Evolutionary conservation across 805 yeast genomes (phyloP), one percentile per base, ranked within the genome.

Genomic region (Candida railenensis): DNA sequence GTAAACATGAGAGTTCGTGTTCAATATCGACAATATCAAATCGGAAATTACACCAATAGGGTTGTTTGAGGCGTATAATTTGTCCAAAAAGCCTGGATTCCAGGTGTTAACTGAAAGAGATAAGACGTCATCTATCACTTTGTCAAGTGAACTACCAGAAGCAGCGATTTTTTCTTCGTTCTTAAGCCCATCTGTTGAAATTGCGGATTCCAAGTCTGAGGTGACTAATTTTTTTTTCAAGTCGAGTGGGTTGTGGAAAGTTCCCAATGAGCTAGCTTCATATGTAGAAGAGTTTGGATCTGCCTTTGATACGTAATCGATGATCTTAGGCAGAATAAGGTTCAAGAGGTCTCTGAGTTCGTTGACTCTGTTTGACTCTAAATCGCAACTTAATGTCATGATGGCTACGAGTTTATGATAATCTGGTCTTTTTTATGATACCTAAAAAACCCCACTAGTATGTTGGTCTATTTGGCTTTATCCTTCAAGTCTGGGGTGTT

Each of bases 1-100:
- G 58, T 78, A 88, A 1, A 89, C 96, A 60, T 88, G 96, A 1
- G 91, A 82, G 63, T 89, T 89, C 2, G 96, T 89, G 66, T 89
- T 88, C 46, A 88, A 68, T 8, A 84, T 66, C 28, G 89, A 80
- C 44, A 88, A 67, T 3, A 88, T 61, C 43, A 88, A 48, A 60
- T 88, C 96, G 2, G 88, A 74, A 4, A 88, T 74, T 4, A 88
- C 80, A 5, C 96, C 96, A 25, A 87, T 83, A 1, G 96, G 91
- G 58, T 87, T 88, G 22, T 88, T 87, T n/a, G 88, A 80, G 0
- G 95, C 95, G 54, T 88, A 88, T 46, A 88, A 69, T 62, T 88
- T 88, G 60, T 89, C 96, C 68, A 88, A 65, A 57, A 88, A 88
- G 1, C 95, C 95, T 0, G 88, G 85, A 59, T 85, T 86, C 96